Percentiles rank a stretch among this genome's conserved stretches.
Conservation (phyloP, 2,329 filamentous ascomycete species). For the Penicillium capsulatum region DNA sequence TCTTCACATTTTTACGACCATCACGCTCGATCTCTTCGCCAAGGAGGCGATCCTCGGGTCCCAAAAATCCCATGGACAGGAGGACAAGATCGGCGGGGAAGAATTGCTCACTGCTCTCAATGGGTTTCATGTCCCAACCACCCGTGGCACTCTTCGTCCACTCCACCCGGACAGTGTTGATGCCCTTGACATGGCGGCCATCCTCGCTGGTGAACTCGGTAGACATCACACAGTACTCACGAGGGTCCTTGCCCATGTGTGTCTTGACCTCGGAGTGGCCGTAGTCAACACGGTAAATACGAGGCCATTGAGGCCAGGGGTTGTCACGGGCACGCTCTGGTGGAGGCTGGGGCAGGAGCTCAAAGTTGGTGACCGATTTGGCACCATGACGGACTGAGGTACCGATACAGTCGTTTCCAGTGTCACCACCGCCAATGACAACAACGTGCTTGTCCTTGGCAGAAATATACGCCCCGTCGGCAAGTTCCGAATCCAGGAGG, state of each 20-base stretch:
- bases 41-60: constrained; percentile 82
- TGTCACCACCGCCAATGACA: constrained; percentile 96
- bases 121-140: constrained; percentile 98
- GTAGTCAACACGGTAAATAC: constrained; percentile 97
- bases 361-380: constrained; percentile 94
- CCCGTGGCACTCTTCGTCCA: constrained; percentile 88
- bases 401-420: constrained; percentile 96
- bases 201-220: constrained; percentile 93
- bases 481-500: constrained; percentile 82
- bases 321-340: constrained; percentile 88
- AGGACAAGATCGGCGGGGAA: constrained; percentile 94
- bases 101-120: constrained; percentile 88
- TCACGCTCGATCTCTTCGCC: constrained; percentile 89
- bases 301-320: constrained; percentile 97
- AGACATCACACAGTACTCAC: constrained; percentile 97
- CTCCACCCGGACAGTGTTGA: constrained; percentile 92
- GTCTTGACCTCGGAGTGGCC: constrained; percentile 93
- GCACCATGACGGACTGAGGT: constrained; percentile 93
- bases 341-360: constrained; percentile 87
- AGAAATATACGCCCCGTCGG: constrained; percentile 81
- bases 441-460: constrained; percentile 95
- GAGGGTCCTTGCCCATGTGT: constrained; percentile 92
- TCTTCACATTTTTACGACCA: constrained; percentile 93
- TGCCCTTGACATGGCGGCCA: constrained; percentile 82
- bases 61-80: constrained; percentile 95